These are phyloP conservation scores for Asterophora parasitica DNA, from an alignment of 768 basidiomycete species.

Conservation along the genomic window DNA sequence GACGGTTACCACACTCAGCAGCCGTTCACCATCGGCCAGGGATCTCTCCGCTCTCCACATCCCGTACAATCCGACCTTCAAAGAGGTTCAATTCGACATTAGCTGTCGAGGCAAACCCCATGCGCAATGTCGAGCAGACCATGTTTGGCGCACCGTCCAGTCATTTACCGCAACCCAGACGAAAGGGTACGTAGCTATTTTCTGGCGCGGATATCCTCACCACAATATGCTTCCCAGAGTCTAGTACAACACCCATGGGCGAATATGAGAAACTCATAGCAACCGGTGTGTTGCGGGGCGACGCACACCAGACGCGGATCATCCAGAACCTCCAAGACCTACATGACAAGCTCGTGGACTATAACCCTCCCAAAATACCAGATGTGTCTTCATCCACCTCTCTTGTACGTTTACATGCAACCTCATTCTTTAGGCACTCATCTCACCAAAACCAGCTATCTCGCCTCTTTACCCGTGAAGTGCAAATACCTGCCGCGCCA, in stretches of 20 bases:
- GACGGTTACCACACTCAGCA: conserved; percentile 9
- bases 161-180: background rate
- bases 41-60: conserved; percentile 11
- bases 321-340: conserved; percentile 78
- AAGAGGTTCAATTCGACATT: conserved; percentile 31
- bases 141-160: conserved; percentile 16
- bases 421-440: conserved; percentile 15
- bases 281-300: conserved; percentile 55
- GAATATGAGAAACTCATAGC: conserved; percentile 45
- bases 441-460: conserved; percentile 37
- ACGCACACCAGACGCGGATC: conserved; percentile 82
- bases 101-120: conserved; percentile 24
- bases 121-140: conserved; percentile 21
- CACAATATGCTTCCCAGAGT: conserved; percentile 20
- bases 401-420: conserved; percentile 26
- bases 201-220: background rate
- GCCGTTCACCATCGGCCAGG: conserved; percentile 12
- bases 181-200: conserved; percentile 4
- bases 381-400: conserved; percentile 34
- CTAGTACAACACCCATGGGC: conserved; percentile 33
- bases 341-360: conserved; percentile 63
- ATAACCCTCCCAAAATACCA: conserved; percentile 65
- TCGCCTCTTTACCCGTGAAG: conserved; percentile 39
- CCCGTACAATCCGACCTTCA: conserved; percentile 6
- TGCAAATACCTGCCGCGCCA: conserved; percentile 31